phyloP scores from a whole-genome alignment of 495 filamentous ascomycete genomes.

The Penicillium canariense region DNA sequence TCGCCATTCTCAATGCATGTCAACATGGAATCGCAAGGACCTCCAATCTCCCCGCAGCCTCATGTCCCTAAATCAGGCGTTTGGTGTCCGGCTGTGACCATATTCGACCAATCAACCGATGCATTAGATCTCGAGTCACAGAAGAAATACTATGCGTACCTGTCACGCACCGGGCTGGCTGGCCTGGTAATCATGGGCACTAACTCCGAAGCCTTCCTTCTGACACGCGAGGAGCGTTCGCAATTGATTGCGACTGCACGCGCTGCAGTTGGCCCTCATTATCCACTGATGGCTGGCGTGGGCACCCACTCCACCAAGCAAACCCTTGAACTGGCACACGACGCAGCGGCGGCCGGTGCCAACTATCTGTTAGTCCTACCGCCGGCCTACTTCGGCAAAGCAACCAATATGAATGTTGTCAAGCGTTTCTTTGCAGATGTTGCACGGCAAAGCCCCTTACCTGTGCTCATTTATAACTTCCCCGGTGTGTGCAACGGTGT shows the following conservation, averaged over 20 bases:
- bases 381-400: slow-evolving; percentile 62
- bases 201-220: slow-evolving; percentile 64
- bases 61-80: slow-evolving; percentile 20
- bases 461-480: slow-evolving; percentile 70
- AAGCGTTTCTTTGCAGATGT: slow-evolving; percentile 61
- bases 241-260: slow-evolving; percentile 52
- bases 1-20: neutral
- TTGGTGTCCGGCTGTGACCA: slow-evolving; percentile 32
- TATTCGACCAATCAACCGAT: slow-evolving; percentile 55
- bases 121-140: slow-evolving; percentile 48
- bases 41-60: slow-evolving; percentile 19
- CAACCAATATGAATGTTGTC: slow-evolving; percentile 56
- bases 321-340: slow-evolving; percentile 55
- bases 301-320: slow-evolving; percentile 64
- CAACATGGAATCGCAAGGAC: neutral
- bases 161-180: slow-evolving; percentile 51
- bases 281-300: slow-evolving; percentile 62
- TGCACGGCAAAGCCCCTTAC: slow-evolving; percentile 47
- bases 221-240: slow-evolving; percentile 59
- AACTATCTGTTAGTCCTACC: slow-evolving; percentile 62
- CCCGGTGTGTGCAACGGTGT: slow-evolving; percentile 70
- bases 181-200: slow-evolving; percentile 63
- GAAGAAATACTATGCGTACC: slow-evolving; percentile 54
- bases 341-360: slow-evolving; percentile 56
- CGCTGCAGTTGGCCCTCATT: slow-evolving; percentile 46